Evolutionary conservation across 768 basidiomycete species (phyloP).

Genomic region (Suillus variegatus): DNA sequence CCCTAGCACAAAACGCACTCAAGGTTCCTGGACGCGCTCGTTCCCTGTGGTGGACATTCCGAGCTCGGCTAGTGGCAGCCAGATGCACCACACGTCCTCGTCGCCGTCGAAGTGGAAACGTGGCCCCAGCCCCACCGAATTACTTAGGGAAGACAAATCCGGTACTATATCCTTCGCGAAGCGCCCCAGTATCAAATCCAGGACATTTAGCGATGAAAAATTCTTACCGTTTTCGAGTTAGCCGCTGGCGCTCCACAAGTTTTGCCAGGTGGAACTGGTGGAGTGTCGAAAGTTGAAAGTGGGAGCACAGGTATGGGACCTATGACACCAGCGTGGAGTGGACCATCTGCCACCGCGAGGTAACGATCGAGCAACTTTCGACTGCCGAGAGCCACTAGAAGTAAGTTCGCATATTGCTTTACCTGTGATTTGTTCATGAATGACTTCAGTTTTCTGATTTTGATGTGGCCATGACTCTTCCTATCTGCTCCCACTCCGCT

Average conservation of each 20-base stretch:
- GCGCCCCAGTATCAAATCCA: slow-evolving; percentile 65
- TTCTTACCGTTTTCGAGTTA: slow-evolving; percentile 13
- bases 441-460: slow-evolving; percentile 7
- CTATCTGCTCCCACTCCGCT: neutral
- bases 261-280: slow-evolving; percentile 12
- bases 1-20: slow-evolving; percentile 3
- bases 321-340: slow-evolving; percentile 14
- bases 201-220: slow-evolving; percentile 21
- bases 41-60: slow-evolving; percentile 10
- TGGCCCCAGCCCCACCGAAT: slow-evolving; percentile 70
- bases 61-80: slow-evolving; percentile 12
- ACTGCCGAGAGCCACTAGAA: slow-evolving; percentile 11
- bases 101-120: slow-evolving; percentile 58
- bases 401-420: slow-evolving; percentile 14
- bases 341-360: slow-evolving; percentile 12
- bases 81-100: slow-evolving; percentile 11
- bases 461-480: neutral
- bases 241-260: slow-evolving; percentile 12
- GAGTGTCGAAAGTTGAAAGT: slow-evolving; percentile 11
- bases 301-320: slow-evolving; percentile 9
- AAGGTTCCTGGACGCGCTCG: slow-evolving; percentile 7
- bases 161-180: slow-evolving; percentile 61
- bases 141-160: slow-evolving; percentile 58
- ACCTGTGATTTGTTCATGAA: slow-evolving; percentile 13
- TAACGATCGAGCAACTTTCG: slow-evolving; percentile 13